Base-by-base conservation (phyloP, 306 rosid genomes). In the Benincasa hispida region DNA sequence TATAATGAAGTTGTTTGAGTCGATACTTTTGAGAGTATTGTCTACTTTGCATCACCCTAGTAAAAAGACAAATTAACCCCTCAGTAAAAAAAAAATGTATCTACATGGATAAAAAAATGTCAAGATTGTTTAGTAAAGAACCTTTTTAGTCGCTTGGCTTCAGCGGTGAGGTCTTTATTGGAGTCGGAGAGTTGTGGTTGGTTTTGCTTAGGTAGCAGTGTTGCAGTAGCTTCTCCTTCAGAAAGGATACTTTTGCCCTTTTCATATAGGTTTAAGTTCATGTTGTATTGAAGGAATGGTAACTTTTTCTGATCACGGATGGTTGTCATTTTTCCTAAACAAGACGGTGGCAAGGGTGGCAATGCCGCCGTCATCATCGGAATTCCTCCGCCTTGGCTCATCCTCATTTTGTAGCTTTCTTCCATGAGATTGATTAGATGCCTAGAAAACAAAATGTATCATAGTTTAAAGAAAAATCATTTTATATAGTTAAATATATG, bases 1-100 rank as follows among this genome's bases (percentile, higher is more conserved):
- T 72, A 14, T 70, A 32, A 28, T 63, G 54, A 17, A 25, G 59
- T 51, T 69, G 83, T 48, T 81, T 84, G 5, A 54, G 5, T 15
- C 84, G 81, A 47, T 84, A 72, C 51, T 60, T 81, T 35, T 69
- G 73, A 8, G 87, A 81, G 34, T 78, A 84, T 67, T 62, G 73
- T 25, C 87, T 61, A 28, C 77, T 70, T 22, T 76, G 79, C 42
- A 76, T 76, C 30, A 76, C 58, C 67, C 79, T 76, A 47, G 27
- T 17, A 25, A 21, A 76, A 8, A 27, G 21, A 41, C 0, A n/a
- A 41, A 8, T 39, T 39, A 39, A 8, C 45, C 3, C 45, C 0
- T 9, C 39, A 5, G 45, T 39, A 10, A 45, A 42, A 45, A 3
- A 45, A 45, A 45, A 2, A 45, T 2, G 51, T 45, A 45, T 12